Evolutionary conservation across 2,329 filamentous ascomycete genomes (phyloP).

Genomic region (Zasmidium angulare): DNA sequence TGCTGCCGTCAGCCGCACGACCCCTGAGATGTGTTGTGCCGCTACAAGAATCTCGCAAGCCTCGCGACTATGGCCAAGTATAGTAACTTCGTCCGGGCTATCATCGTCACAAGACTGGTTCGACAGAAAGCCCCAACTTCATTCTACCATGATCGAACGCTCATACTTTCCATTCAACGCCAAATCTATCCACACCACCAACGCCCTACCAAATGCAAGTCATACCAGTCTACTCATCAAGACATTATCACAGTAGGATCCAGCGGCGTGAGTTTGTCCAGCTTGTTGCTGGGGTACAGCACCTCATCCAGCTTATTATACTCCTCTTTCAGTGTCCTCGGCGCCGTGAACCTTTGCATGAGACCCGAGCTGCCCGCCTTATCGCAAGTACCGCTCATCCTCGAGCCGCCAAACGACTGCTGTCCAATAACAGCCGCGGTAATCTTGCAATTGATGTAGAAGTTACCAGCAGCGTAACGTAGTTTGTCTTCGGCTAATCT

Average conservation of each 20-base stretch:
- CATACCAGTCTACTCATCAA: too few species aligned
- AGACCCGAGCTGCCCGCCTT: constrained; percentile 56
- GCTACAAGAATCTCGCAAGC: too few species aligned
- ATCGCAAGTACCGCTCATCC: constrained; percentile 56
- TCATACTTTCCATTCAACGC: too few species aligned
- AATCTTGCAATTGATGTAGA: constrained; percentile 81
- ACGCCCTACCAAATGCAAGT: not conserved
- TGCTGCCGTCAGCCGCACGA: too few species aligned
- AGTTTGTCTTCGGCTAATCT: constrained; percentile 68
- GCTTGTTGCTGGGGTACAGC: constrained; percentile 54
- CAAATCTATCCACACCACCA: not conserved
- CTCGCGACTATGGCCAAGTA: too few species aligned
- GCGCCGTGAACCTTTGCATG: constrained; percentile 53
- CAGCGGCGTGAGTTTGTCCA: too few species aligned
- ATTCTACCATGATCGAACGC: too few species aligned
- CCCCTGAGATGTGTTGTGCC: too few species aligned
- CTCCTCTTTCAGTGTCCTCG: constrained; percentile 57
- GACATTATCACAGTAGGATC: too few species aligned
- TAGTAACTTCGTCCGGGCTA: too few species aligned
- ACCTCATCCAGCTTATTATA: constrained; percentile 49
- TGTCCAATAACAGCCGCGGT: constrained; percentile 46
- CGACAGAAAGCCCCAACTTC: too few species aligned
- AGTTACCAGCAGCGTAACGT: constrained; percentile 73
- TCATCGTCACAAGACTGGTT: too few species aligned
- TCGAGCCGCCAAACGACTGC: constrained; percentile 48